Conservation (phyloP, 257 asterid genomes). For the Jacaranda copaia region DNA sequence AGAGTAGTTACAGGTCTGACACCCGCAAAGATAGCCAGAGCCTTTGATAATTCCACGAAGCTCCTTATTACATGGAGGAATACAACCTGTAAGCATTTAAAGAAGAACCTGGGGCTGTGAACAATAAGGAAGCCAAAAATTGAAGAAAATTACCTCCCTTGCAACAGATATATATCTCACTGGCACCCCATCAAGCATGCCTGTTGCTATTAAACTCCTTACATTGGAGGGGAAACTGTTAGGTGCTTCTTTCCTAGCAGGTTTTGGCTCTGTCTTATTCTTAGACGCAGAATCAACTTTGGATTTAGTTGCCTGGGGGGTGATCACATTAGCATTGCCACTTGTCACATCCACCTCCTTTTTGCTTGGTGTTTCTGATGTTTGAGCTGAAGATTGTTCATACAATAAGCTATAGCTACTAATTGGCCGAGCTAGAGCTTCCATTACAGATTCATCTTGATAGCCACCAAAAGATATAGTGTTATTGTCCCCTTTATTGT, state of each 20-base stretch:
- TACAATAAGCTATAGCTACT: constrained; percentile 65
- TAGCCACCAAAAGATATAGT: constrained; percentile 65
- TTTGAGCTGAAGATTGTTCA: constrained; percentile 66
- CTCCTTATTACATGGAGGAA: constrained; percentile 59
- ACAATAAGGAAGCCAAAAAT: constrained; percentile 14
- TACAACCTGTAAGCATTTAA: constrained; percentile 37
- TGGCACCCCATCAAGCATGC: constrained; percentile 94
- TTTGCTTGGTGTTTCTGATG: constrained; percentile 53
- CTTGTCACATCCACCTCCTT: constrained; percentile 52
- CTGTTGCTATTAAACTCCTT: constrained; percentile 91
- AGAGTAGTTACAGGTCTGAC: constrained; percentile 81
- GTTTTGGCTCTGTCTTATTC: constrained; percentile 62
- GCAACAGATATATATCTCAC: constrained; percentile 79
- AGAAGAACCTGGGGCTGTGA: constrained; percentile 19
- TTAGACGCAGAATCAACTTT: constrained; percentile 54
- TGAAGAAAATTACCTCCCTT: constrained; percentile 64
- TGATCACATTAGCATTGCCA: constrained; percentile 40
- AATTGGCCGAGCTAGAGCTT: constrained; percentile 64
- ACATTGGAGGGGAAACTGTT: constrained; percentile 96
- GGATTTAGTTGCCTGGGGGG: constrained; percentile 52
- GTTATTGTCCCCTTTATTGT: constrained; percentile 55
- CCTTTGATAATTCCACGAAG: constrained; percentile 93
- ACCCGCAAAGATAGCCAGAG: constrained; percentile 89
- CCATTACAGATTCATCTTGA: constrained; percentile 71
- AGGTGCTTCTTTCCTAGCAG: constrained; percentile 85